A percentile compares a stretch with the other conserved stretches of the same genome.
phyloP scores from a whole-genome alignment of 1,284 basidiomycete species.

The Melampsora larici-populina region DNA sequence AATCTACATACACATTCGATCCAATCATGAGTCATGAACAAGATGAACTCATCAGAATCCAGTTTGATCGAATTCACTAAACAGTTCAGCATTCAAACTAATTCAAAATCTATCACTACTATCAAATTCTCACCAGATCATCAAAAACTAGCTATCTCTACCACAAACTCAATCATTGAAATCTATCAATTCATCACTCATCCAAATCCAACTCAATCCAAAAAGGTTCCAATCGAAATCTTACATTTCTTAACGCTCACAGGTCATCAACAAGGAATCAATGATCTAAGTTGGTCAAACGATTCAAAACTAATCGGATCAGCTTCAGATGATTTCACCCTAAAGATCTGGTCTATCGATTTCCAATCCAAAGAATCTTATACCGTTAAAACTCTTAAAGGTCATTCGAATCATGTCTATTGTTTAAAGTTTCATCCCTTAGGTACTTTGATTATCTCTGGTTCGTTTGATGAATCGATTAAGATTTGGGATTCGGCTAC shows the following conservation, averaged over 20 bases:
- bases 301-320: slow-evolving; percentile 78
- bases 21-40: too few species aligned
- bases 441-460: slow-evolving; percentile 82
- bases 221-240: not conserved
- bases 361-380: slow-evolving; percentile 57
- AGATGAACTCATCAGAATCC: too few species aligned
- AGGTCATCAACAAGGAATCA: slow-evolving; percentile 62
- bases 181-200: slow-evolving; percentile 48
- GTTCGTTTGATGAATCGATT: slow-evolving; percentile 90
- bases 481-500: slow-evolving; percentile 88
- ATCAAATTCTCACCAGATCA: slow-evolving; percentile 57
- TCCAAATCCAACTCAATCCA: not conserved
- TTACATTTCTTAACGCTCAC: not conserved
- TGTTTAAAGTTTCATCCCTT: slow-evolving; percentile 85
- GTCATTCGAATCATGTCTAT: slow-evolving; percentile 91
- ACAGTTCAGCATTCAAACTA: too few species aligned
- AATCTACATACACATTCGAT: too few species aligned
- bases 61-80: too few species aligned
- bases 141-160: slow-evolving; percentile 54
- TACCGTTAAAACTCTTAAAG: slow-evolving; percentile 61
- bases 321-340: slow-evolving; percentile 82
- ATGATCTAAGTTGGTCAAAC: slow-evolving; percentile 79
- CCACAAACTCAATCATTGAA: slow-evolving; percentile 55
- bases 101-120: too few species aligned
- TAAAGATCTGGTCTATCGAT: slow-evolving; percentile 75